Conservation (phyloP, 331 rosid species). For the Acacia concinna region DNA sequence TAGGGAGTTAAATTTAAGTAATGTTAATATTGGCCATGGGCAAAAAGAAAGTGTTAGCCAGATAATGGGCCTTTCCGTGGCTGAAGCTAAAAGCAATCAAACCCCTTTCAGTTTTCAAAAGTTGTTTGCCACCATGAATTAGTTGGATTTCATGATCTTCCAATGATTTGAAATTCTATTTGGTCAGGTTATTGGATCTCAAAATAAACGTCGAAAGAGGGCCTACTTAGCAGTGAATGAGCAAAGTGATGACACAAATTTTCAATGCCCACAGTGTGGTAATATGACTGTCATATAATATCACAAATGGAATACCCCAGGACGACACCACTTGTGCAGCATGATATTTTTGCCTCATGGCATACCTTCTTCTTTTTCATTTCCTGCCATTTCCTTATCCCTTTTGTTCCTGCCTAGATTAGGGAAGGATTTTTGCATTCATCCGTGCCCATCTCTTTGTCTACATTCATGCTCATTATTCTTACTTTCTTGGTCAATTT, state of each 20-base stretch:
- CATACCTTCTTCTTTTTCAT: neutral
- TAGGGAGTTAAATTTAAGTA: neutral
- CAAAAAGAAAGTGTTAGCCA: neutral
- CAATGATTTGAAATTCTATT: slow-evolving; percentile 11
- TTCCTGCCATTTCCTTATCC: neutral
- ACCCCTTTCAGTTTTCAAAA: neutral
- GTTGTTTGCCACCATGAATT: neutral
- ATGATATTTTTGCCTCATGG: neutral
- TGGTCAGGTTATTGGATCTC: slow-evolving; percentile 56
- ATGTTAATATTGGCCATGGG: neutral
- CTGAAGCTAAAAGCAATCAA: neutral
- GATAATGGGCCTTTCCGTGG: neutral
- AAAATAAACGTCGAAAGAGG: slow-evolving; percentile 61
- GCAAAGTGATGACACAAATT: slow-evolving; percentile 41
- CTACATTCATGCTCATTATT: neutral
- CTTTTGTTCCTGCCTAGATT: slow-evolving; percentile 11
- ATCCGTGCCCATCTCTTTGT: neutral
- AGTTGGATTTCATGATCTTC: slow-evolving; percentile 11
- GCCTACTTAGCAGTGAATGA: slow-evolving; percentile 39
- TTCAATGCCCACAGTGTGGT: slow-evolving; percentile 88
- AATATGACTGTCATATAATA: slow-evolving; percentile 32
- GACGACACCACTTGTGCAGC: neutral
- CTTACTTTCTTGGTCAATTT: slow-evolving; percentile 8
- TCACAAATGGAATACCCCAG: slow-evolving; percentile 17
- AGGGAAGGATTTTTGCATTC: slow-evolving; percentile 7